Evolutionary conservation across 2,329 filamentous ascomycete genomes (phyloP), one percentile per base, ranked within the genome.

Genomic region (Calonectria ilicicola): DNA sequence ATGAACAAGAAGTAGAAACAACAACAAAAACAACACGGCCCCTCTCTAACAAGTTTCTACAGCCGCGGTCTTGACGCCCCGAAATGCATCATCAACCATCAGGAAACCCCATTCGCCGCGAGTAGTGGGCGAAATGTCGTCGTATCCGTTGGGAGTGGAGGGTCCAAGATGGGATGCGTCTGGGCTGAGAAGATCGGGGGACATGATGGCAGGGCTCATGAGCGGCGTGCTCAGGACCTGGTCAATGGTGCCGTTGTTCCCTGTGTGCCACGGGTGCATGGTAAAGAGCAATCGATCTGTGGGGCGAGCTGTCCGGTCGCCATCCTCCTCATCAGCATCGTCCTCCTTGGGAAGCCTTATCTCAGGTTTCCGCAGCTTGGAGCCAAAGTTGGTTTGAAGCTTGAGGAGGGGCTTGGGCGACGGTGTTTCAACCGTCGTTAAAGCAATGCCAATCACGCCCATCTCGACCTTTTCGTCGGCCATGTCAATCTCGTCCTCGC

Each of bases 31-130:
- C 9, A 47, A 38, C 44, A 35, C 40, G 19, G 12, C 32, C 53
- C 17, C n/a, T 5, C 42, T 65, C 74, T 69, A 81, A 38, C 69
- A 77, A 10, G 73, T 77, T 69, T 86, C 82, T 88, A 92, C 87
- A 4, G 85, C 85, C 3, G 84, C 90, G 47, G 83, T 90, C 76
- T 84, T 85, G 19, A 82, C 84, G 42, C 81, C 82, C 53, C 82
- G 84, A 74, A 86, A 86, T 29, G 82, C 84, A 32, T 86, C 84
- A 3, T 88, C 87, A 47, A 86, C 84, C 83, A 91, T 90, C 75
- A 93, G 80, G 77, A 90, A 90, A 0, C 90, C 89, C 91, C 91
- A 93, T 81, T 92, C 91, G 6, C 89, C 89, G 47, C 89, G 85
- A 10, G 91, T 92, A 27, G 89, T 87, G 7, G 91, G 91, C 63